Percentiles rank a stretch among this genome's conserved stretches.
Conservation (phyloP, 192 early-diverging fungal species). For the Coemansia sp. region DNA sequence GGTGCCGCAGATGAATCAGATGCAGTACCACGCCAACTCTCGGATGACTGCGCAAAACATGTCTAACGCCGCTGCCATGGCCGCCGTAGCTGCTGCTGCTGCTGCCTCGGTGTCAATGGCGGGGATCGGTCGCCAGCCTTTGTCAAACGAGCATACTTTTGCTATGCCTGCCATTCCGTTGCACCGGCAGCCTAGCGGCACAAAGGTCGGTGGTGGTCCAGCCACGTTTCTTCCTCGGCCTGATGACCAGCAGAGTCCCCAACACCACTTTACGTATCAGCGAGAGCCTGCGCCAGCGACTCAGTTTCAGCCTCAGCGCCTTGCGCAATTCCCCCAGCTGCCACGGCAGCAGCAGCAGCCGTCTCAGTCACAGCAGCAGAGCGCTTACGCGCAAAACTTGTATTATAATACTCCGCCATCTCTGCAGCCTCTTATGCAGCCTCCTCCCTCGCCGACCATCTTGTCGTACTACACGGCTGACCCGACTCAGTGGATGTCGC, state of each 20-base stretch:
- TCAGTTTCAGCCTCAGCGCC: conserved; percentile 9
- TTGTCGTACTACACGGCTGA: conserved; percentile 58
- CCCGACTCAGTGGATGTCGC: conserved; percentile 51
- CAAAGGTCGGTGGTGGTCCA: not conserved
- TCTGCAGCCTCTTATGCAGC: conserved; percentile 55
- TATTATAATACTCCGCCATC: conserved; percentile 26
- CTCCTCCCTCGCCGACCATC: conserved; percentile 60
- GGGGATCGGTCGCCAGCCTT: conserved; percentile 6
- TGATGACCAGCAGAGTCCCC: conserved; percentile 15
- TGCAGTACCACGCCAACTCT: conserved; percentile 23
- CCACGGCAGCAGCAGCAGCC: conserved; percentile 18
- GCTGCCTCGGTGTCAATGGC: not conserved
- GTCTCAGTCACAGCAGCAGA: conserved; percentile 13
- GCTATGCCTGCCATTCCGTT: conserved; percentile 22
- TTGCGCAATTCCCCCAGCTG: not conserved
- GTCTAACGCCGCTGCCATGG: conserved; percentile 23
- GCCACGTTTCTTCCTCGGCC: conserved; percentile 3
- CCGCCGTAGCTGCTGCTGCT: conserved; percentile 31
- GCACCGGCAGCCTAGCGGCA: conserved; percentile 12
- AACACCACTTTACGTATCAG: conserved; percentile 4
- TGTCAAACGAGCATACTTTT: conserved; percentile 31
- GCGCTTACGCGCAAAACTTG: conserved; percentile 25
- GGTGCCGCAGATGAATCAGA: conserved; percentile 28
- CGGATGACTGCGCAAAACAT: conserved; percentile 24
- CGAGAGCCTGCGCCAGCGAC: not conserved